Base-by-base conservation (phyloP, 73 alveolate genomes). In the Paramecium tetraurelia region DNA sequence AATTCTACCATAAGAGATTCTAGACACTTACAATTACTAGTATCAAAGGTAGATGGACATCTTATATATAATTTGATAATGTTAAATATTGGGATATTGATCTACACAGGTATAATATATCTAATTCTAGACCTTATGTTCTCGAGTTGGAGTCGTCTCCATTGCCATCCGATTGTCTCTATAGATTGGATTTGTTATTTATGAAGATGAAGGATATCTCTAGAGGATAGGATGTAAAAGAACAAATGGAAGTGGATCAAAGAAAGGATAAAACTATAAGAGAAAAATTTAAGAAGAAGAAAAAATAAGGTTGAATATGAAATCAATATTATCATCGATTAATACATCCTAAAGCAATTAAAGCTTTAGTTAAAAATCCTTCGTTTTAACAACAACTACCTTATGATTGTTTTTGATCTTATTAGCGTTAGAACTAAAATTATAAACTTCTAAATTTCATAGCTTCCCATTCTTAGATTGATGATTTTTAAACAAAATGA, bases 81-180 rank as follows among this genome's bases (percentile, higher is more conserved):
- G 48, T 24, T 9, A 76, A 59, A 27, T 88, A 88, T 88, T 88
- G 93, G 93, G 89, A 88, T 63, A 59, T 69, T 24, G 75, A 57
- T 16, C 11, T 58, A 11, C 84, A 69, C 71, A 43, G 50, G 89
- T 77, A 77, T 27, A 48, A 48, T 48, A 48, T 31, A 35, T 72
- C 3, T 20, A 72, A 35, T 14, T 0, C 18, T 40, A 80, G 90
- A 63, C 94, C 94, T 24, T 89, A 89, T 44, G 58, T 89, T 38
- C 53, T 77, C 7, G 94, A 89, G 53, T 71, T 70, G 6, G 94
- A 89, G 18, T 35, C 87, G 22, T 58, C 36, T 71, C 94, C 94
- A 22, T 59, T 89, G 31, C 94, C 94, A 31, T 89, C 94, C 41
- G 94, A 89, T 70, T 89, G 92, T 18, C 71, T 77, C 40, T 89